Percentiles rank a stretch among this genome's conserved stretches.
Conservation (phyloP, 192 early-diverging fungal genomes). For the Oehlia diaphana region DNA sequence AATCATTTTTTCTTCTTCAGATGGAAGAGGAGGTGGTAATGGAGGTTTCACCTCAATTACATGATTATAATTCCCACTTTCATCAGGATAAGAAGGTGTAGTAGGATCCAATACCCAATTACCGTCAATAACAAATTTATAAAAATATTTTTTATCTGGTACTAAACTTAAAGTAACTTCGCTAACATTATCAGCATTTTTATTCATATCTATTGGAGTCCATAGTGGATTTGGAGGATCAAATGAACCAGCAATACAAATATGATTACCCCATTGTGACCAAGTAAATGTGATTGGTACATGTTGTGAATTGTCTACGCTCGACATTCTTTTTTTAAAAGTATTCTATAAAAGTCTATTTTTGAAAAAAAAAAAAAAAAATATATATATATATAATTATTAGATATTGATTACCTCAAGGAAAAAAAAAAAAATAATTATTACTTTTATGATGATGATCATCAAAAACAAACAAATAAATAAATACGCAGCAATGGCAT, state of each 20-base stretch:
- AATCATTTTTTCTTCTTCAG: background rate
- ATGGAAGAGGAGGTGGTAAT: background rate
- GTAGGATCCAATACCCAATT: background rate
- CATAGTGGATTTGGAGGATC: background rate
- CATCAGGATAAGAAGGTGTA: background rate
- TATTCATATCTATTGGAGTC: background rate
- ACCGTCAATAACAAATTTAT: background rate
- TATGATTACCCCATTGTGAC: background rate
- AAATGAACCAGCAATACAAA: background rate
- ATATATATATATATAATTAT: too few species aligned
- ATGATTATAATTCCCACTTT: background rate
- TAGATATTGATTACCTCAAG: too few species aligned
- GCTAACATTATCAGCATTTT: background rate
- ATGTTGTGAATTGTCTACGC: background rate
- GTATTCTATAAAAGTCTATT: too few species aligned
- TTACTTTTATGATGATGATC: too few species aligned
- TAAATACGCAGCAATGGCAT: too few species aligned
- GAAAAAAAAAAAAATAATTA: too few species aligned
- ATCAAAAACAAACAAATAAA: too few species aligned
- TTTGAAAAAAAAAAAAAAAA: too few species aligned
- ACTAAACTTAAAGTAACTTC: background rate
- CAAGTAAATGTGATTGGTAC: background rate
- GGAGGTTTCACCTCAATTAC: background rate
- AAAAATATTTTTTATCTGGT: background rate
- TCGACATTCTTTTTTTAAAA: background rate